Evolutionary conservation across 345 rosid genomes (phyloP).

Genomic region (Arabis hirsuta): DNA sequence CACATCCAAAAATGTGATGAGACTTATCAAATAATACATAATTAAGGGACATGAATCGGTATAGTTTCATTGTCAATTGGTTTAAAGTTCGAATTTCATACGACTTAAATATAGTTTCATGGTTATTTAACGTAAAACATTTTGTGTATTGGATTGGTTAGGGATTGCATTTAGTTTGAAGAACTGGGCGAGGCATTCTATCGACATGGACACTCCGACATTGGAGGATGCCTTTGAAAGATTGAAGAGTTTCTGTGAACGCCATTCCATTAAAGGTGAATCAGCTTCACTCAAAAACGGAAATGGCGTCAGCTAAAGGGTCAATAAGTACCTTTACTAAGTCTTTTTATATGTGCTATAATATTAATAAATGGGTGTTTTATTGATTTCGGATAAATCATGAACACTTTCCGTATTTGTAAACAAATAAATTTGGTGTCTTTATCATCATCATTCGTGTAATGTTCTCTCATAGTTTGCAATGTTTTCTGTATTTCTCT

Average conservation of each 20-base stretch:
- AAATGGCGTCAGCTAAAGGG: conserved; percentile 31
- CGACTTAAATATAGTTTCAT: too few relatives aligned
- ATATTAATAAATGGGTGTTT: not conserved
- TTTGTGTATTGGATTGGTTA: conserved; percentile 34
- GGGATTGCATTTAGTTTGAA: conserved; percentile 56
- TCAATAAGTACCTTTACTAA: not conserved
- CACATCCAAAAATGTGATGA: too few relatives aligned
- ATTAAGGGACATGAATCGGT: too few relatives aligned
- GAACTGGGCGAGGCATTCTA: conserved; percentile 39
- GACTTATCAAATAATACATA: too few relatives aligned
- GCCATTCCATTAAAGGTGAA: not conserved
- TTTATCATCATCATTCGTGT: conserved; percentile 13
- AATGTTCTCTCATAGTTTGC: conserved; percentile 13
- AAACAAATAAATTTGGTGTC: conserved; percentile 5
- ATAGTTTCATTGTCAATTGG: too few relatives aligned
- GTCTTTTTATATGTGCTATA: conserved; percentile 8
- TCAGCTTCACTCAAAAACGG: conserved; percentile 3
- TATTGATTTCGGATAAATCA: not conserved
- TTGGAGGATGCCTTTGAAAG: conserved; percentile 36
- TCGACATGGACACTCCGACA: conserved; percentile 28
- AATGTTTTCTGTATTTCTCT: not conserved
- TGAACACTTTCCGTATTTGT: conserved; percentile 5
- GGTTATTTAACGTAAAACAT: not conserved
- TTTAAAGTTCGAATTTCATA: too few relatives aligned
- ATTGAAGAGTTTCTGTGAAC: conserved; percentile 34